These are phyloP conservation scores for Coniella vitis DNA, from an alignment of 2,329 filamentous ascomycete species.

Conservation along the genomic window DNA sequence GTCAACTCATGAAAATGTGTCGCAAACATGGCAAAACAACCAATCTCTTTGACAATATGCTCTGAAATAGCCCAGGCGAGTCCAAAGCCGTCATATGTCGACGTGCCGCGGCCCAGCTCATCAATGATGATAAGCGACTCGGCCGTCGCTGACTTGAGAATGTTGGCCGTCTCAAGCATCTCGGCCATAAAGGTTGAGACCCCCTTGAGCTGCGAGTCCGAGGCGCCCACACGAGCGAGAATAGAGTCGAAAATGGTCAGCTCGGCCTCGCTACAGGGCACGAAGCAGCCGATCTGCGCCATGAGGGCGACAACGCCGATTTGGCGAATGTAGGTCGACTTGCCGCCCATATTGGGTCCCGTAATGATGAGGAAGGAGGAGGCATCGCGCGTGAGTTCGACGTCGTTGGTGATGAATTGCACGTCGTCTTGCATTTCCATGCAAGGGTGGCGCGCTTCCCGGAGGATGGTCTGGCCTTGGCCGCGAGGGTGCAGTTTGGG, in stretches of 20 bases:
- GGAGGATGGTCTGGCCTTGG: constrained; percentile 80
- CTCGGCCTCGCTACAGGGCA: constrained; percentile 84
- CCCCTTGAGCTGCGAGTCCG: constrained; percentile 93
- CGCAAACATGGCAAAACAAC: constrained; percentile 89
- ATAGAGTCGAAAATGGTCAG: constrained; percentile 96
- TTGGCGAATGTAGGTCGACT: constrained; percentile 96
- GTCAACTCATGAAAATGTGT: constrained; percentile 99
- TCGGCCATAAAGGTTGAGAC: constrained; percentile 99
- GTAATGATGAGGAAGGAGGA: constrained; percentile 96
- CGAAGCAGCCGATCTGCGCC: constrained; percentile 95
- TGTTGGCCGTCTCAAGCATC: constrained; percentile 98
- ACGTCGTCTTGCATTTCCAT: constrained; percentile 99
- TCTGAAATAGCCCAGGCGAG: constrained; percentile 99
- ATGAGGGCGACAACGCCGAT: constrained; percentile 95
- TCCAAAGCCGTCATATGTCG: constrained; percentile 96
- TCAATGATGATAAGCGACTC: constrained; percentile 98
- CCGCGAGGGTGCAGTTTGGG: constrained; percentile 87
- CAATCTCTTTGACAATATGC: constrained; percentile 92
- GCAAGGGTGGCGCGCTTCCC: constrained; percentile 90
- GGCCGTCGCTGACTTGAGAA: constrained; percentile 89
- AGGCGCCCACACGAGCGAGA: constrained; percentile 89
- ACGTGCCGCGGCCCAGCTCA: constrained; percentile 91
- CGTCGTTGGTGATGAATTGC: constrained; percentile 97
- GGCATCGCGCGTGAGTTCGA: constrained; percentile 66
- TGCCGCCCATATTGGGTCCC: constrained; percentile 98